phyloP scores from a whole-genome alignment of 257 asterid genomes.

The Nemophila menziesii region DNA sequence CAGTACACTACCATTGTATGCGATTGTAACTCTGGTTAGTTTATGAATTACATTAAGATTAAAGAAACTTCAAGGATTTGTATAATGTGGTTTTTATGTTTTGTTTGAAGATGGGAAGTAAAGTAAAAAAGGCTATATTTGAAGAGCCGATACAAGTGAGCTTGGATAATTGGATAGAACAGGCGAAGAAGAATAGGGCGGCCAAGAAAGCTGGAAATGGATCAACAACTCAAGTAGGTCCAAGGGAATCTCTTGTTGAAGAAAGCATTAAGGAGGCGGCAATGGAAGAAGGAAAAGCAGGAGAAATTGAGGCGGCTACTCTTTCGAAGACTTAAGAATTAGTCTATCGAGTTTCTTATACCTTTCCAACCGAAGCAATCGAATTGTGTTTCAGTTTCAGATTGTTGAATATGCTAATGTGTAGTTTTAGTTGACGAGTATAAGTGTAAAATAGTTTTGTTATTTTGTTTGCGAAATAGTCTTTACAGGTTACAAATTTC shows the following conservation, averaged over 20 bases:
- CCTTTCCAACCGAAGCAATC: background rate
- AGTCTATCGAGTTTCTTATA: background rate
- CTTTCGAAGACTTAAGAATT: background rate
- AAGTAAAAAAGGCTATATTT: conserved; percentile 50
- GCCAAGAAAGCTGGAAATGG: conserved; percentile 14
- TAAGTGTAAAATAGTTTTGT: too few relatives aligned
- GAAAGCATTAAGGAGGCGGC: conserved; percentile 12
- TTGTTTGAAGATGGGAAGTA: conserved; percentile 52
- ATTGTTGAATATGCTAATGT: too few relatives aligned
- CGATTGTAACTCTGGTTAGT: conserved; percentile 59
- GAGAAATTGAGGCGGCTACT: conserved; percentile 11
- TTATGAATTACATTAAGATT: background rate
- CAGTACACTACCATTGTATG: conserved; percentile 75
- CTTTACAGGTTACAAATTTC: too few relatives aligned
- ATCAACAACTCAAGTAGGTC: conserved; percentile 13
- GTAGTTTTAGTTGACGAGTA: too few relatives aligned
- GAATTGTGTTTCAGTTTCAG: too few relatives aligned
- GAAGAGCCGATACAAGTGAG: conserved; percentile 44
- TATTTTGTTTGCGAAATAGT: too few relatives aligned
- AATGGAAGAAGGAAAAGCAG: conserved; percentile 13
- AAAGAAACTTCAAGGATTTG: background rate
- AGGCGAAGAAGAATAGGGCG: conserved; percentile 36
- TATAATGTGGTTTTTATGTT: background rate
- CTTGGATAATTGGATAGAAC: conserved; percentile 47
- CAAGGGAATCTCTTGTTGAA: conserved; percentile 13